Percentiles rank a stretch among this genome's conserved stretches.
Evolutionary conservation across 352 stramenopile species (phyloP).

Genomic region (Nothophytophthora sp.): DNA sequence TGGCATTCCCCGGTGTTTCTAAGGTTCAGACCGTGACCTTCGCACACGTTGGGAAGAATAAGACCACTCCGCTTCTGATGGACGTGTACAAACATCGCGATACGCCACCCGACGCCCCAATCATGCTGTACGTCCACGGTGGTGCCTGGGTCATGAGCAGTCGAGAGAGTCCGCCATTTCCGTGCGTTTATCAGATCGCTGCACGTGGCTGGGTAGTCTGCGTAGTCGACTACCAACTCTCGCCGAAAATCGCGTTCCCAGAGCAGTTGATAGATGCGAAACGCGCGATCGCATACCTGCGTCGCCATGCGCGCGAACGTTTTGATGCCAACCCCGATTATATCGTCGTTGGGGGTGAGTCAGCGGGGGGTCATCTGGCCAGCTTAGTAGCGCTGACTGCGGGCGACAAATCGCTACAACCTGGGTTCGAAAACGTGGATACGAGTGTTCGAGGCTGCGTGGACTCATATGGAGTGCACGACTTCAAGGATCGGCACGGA

Average conservation of each 20-base stretch:
- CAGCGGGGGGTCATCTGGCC: constrained; percentile 67
- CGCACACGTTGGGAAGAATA: constrained; percentile 64
- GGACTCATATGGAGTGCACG: constrained; percentile 77
- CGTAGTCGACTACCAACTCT: constrained; percentile 77
- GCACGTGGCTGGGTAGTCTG: constrained; percentile 69
- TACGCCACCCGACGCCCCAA: constrained; percentile 56
- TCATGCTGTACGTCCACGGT: constrained; percentile 80
- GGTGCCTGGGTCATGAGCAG: constrained; percentile 72
- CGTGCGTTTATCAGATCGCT: constrained; percentile 65
- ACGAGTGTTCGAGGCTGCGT: constrained; percentile 74
- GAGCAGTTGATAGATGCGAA: constrained; percentile 74
- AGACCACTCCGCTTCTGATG: constrained; percentile 63
- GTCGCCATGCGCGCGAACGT: constrained; percentile 35
- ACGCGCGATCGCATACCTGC: constrained; percentile 67
- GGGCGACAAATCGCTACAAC: constrained; percentile 63
- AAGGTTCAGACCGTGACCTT: constrained; percentile 61
- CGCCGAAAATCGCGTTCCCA: constrained; percentile 64
- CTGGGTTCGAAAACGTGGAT: constrained; percentile 76
- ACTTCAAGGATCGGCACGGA: constrained; percentile 70
- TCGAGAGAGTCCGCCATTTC: constrained; percentile 41
- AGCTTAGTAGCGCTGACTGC: constrained; percentile 70
- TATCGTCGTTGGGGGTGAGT: constrained; percentile 75
- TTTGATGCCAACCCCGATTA: constrained; percentile 63
- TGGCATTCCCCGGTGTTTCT: constrained; percentile 53
- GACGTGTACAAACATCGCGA: constrained; percentile 69